A percentile compares a stretch with the other conserved stretches of the same genome.
Conservation (phyloP, 495 filamentous ascomycete species). For the Platismatia glauca region DNA sequence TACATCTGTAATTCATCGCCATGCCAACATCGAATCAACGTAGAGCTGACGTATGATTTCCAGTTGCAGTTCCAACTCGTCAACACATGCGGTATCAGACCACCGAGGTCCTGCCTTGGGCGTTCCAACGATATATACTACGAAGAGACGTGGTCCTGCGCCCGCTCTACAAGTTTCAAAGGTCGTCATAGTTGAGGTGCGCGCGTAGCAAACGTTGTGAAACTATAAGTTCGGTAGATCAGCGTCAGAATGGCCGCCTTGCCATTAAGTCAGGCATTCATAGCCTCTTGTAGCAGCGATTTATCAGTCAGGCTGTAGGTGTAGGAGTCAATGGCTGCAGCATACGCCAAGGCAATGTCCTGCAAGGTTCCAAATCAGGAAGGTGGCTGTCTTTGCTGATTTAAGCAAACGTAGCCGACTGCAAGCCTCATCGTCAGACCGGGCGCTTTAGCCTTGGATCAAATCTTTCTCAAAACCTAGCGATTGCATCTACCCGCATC, state of each 20-base stretch:
- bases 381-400: conserved; percentile 5
- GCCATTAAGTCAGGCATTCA: background rate
- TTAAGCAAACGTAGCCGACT: conserved; percentile 6
- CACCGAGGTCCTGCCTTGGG: conserved; percentile 53
- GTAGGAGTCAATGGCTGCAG: no score
- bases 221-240: background rate
- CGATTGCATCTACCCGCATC: background rate
- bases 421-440: conserved; percentile 6
- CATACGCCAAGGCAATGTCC: background rate
- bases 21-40: background rate
- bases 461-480: background rate
- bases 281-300: background rate
- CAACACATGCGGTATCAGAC: conserved; percentile 59
- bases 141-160: conserved; percentile 43
- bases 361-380: background rate
- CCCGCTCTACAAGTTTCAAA: conserved; percentile 53
- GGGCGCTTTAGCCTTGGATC: background rate
- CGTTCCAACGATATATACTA: conserved; percentile 57
- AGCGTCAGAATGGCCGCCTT: background rate
- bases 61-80: conserved; percentile 54
- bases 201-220: background rate
- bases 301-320: background rate
- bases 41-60: background rate
- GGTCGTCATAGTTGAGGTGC: no score
- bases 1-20: conserved; percentile 26